Base-by-base conservation (phyloP, 1,139 yeast species). In the Diutina siamensis region DNA sequence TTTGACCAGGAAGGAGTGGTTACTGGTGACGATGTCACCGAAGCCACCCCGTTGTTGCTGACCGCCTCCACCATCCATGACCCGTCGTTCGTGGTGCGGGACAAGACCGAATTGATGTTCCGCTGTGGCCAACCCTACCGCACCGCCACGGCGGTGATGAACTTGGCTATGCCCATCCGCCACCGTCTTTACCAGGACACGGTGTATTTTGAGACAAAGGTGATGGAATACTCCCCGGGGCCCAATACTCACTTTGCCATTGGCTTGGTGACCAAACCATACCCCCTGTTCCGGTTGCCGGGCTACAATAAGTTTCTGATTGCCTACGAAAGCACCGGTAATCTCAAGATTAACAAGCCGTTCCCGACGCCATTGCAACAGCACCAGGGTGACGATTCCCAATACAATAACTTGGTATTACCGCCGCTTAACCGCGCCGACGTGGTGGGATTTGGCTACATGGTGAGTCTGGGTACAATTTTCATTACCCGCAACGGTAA, bases 401-500 rank as follows among this genome's bases (percentile, higher is more conserved):
- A 62, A 35, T 67, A 53, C 49, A 72, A 79, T 50, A 84, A 89
- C 1, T 78, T 83, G 34, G 79, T 80, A 2, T 78, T 94, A 46
- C 95, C 95, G 2, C 77, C 77, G 21, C 67, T 88, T 45, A 72
- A 72, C 47, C 88, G 84, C 55, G 92, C 97, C 15, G 98, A 92
- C 59, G 85, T 88, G 3, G 82, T 92, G 17, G 98, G 98, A 0
- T 81, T 89, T 51, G 98, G 97, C 1, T 89, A 83, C 61, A 77
- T 84, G 48, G 78, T 86, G 3, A 69, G 83, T 19, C 68, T 84
- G 0, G 97, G 97, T 0, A 76, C 95, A 0, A 72, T 89, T 1
- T 89, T 87, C 58, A 82, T 89, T 51, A 89, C 97, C 0, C 80
- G 94, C 51, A 92, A 92, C 58, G 97, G 98, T 22, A 83, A 82